Conservation (phyloP, 2,329 filamentous ascomycete species). For the Graphium sp. region DNA sequence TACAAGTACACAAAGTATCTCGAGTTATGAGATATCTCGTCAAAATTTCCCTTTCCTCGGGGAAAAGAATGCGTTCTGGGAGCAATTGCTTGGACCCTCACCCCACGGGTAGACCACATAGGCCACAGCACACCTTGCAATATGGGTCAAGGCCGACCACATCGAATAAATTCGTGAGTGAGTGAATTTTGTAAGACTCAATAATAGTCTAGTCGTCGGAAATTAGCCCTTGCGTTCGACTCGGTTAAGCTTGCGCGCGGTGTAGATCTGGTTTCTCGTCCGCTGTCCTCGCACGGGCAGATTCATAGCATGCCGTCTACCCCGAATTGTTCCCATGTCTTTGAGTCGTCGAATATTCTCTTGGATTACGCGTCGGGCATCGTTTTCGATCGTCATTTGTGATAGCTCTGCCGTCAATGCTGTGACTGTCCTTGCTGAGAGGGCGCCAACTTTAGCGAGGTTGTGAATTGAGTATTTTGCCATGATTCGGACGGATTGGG, state of each 20-base stretch:
- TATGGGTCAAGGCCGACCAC: too few relatives aligned
- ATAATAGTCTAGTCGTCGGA: too few relatives aligned
- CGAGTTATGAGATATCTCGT: too few relatives aligned
- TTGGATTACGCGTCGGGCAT: conserved; percentile 57
- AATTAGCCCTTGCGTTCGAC: conserved; percentile 28
- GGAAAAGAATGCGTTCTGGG: too few relatives aligned
- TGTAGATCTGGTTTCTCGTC: conserved; percentile 58
- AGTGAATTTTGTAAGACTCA: too few relatives aligned
- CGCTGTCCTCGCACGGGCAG: conserved; percentile 82
- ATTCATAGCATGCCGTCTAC: conserved; percentile 80
- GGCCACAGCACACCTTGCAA: too few relatives aligned
- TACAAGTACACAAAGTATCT: too few relatives aligned
- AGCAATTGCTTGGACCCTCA: too few relatives aligned
- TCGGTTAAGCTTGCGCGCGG: conserved; percentile 43
- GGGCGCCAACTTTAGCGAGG: conserved; percentile 56
- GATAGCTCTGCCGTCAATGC: conserved; percentile 74
- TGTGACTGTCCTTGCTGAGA: conserved; percentile 62
- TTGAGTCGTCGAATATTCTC: conserved; percentile 77
- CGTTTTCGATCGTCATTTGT: conserved; percentile 86
- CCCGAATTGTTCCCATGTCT: conserved; percentile 82
- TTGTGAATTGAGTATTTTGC: conserved; percentile 82
- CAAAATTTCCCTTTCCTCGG: too few relatives aligned
- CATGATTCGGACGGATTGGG: conserved; percentile 57
- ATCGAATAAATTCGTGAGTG: too few relatives aligned
- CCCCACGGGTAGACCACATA: too few relatives aligned